Conservation (phyloP, 75 land plant species). For the Larix kaempferi region DNA sequence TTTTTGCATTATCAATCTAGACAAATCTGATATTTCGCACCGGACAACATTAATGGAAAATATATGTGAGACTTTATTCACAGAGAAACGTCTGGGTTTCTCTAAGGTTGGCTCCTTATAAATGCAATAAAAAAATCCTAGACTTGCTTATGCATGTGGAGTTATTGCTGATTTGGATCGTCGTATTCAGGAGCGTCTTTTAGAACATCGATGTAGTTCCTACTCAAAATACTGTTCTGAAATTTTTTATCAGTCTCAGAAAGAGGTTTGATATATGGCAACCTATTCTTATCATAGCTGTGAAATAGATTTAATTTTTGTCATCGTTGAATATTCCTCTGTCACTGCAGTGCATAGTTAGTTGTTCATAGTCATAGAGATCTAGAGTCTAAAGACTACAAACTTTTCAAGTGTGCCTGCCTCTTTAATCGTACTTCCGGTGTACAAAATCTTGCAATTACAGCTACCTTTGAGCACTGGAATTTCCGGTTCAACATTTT, state of each 20-base stretch:
- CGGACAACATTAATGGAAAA: no score
- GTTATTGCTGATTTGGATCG: constrained; percentile 52
- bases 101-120: no score
- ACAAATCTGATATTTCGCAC: no score
- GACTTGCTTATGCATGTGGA: no score
- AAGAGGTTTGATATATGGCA: constrained; percentile 53
- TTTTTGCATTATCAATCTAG: no score
- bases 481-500: background rate
- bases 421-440: no score
- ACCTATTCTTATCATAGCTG: background rate
- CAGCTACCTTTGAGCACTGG: background rate
- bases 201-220: constrained; percentile 67
- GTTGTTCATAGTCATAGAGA: background rate
- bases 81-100: no score
- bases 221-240: constrained; percentile 61
- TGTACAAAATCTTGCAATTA: background rate
- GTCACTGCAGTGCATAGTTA: background rate
- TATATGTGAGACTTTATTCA: no score
- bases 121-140: no score
- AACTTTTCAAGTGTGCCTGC: no score
- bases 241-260: constrained; percentile 82
- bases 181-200: constrained; percentile 55
- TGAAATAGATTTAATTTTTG: background rate
- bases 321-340: background rate
- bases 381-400: background rate